These are phyloP conservation scores for Alternaria solani DNA, from an alignment of 2,329 filamentous ascomycete species.

Conservation along the genomic window DNA sequence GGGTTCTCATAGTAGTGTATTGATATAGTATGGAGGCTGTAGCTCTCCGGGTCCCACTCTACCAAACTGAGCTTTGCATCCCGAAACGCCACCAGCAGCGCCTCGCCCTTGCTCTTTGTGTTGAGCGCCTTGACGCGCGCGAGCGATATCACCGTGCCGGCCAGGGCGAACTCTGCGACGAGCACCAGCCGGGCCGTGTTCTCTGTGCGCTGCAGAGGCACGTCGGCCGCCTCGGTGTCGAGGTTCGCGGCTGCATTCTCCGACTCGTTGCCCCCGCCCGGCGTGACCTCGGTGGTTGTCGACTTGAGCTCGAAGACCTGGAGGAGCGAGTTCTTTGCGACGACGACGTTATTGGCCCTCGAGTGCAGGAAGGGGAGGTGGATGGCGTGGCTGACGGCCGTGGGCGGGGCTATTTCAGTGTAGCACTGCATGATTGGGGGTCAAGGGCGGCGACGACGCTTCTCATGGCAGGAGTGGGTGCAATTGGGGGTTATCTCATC, in stretches of 20 bases:
- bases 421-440: conserved; percentile 85
- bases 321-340: conserved; percentile 90
- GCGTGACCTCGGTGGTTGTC: conserved; percentile 67
- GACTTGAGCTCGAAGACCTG: conserved; percentile 84
- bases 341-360: conserved; percentile 81
- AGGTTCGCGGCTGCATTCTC: conserved; percentile 41
- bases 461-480: conserved; percentile 25
- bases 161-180: conserved; percentile 81
- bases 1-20: conserved; percentile 99
- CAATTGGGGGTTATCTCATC: neutral
- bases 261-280: conserved; percentile 53
- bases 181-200: conserved; percentile 81
- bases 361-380: conserved; percentile 78
- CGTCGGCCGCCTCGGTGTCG: conserved; percentile 62
- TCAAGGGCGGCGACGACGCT: conserved; percentile 4
- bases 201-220: conserved; percentile 65
- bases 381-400: conserved; percentile 90
- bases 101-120: conserved; percentile 82
- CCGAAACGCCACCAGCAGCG: conserved; percentile 81
- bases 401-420: conserved; percentile 91
- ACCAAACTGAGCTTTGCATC: conserved; percentile 93
- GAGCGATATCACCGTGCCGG: conserved; percentile 85
- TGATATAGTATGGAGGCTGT: conserved; percentile 84
- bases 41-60: conserved; percentile 87
- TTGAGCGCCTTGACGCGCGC: conserved; percentile 76